A percentile compares a stretch with the other conserved stretches of the same genome.
Evolutionary conservation across 805 yeast species (phyloP).

Genomic region (Metschnikowia rubicola): DNA sequence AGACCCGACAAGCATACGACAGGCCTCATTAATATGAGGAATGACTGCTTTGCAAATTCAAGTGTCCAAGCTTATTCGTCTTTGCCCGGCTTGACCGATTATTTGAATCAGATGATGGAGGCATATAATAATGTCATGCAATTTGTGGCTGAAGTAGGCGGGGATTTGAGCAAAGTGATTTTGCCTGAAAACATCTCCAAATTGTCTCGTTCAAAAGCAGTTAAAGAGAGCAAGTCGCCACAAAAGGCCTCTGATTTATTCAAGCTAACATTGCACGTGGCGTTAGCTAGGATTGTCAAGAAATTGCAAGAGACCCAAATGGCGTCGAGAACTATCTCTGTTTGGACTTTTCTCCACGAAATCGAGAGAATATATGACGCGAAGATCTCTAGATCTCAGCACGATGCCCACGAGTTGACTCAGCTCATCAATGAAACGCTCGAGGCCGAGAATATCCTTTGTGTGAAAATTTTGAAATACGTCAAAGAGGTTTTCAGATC

Average conservation of each 20-base stretch:
- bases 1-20: conserved; percentile 75
- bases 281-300: conserved; percentile 48
- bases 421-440: conserved; percentile 78
- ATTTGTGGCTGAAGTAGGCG: conserved; percentile 11
- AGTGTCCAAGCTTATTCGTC: conserved; percentile 77
- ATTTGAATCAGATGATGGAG: conserved; percentile 44
- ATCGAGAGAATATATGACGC: conserved; percentile 72
- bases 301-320: conserved; percentile 63
- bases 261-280: conserved; percentile 53
- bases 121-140: conserved; percentile 23
- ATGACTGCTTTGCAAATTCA: conserved; percentile 92
- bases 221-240: conserved; percentile 6
- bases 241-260: conserved; percentile 18
- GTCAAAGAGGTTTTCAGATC: conserved; percentile 11
- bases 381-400: conserved; percentile 75
- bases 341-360: conserved; percentile 73
- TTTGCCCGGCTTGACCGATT: conserved; percentile 54
- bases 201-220: conserved; percentile 12
- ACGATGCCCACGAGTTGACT: conserved; percentile 92
- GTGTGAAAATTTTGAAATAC: conserved; percentile 33
- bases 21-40: conserved; percentile 76
- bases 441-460: conserved; percentile 54
- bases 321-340: conserved; percentile 55
- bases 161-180: conserved; percentile 14
- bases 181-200: conserved; percentile 17